phyloP scores from a whole-genome alignment of 2,329 filamentous ascomycete genomes.

The Colletotrichum noveboracense region DNA sequence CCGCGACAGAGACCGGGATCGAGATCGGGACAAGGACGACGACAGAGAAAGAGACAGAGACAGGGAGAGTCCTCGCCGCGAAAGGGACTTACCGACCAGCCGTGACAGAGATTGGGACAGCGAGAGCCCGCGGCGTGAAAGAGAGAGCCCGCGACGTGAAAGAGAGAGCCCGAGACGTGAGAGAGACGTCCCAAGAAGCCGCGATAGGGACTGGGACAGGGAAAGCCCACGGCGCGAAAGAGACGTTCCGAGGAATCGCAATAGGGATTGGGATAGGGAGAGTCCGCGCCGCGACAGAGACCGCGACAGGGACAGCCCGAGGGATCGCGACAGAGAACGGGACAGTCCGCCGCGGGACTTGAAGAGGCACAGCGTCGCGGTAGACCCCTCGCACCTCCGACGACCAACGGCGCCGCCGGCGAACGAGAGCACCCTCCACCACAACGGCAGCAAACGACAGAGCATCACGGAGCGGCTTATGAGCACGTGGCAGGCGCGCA shows the following conservation, averaged over 20 bases:
- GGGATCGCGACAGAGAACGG: slow-evolving; percentile 3
- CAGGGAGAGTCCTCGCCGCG: background rate
- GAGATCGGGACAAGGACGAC: slow-evolving; percentile 16
- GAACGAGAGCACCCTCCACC: background rate
- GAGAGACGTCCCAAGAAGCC: background rate
- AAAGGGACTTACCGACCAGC: background rate
- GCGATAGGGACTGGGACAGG: slow-evolving; percentile 2
- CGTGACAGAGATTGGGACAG: slow-evolving; percentile 1
- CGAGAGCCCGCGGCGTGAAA: background rate
- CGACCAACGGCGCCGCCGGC: slow-evolving; percentile 4
- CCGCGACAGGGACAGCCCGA: slow-evolving; percentile 7
- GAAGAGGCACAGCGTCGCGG: slow-evolving; percentile 22
- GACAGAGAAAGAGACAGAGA: slow-evolving; percentile 17
- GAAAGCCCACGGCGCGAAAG: background rate
- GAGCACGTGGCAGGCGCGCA: slow-evolving; percentile 26
- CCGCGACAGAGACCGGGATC: background rate
- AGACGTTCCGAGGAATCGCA: slow-evolving; percentile 2
- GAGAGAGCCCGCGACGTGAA: background rate
- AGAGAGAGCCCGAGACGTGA: background rate
- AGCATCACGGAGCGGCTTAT: slow-evolving; percentile 46
- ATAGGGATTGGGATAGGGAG: slow-evolving; percentile 25
- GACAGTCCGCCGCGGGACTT: slow-evolving; percentile 23
- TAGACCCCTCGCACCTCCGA: slow-evolving; percentile 11
- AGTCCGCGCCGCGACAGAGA: slow-evolving; percentile 4
- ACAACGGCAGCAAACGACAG: slow-evolving; percentile 37